phyloP scores from a whole-genome alignment of 768 basidiomycete genomes.

The Kwoniella bestiolae region DNA sequence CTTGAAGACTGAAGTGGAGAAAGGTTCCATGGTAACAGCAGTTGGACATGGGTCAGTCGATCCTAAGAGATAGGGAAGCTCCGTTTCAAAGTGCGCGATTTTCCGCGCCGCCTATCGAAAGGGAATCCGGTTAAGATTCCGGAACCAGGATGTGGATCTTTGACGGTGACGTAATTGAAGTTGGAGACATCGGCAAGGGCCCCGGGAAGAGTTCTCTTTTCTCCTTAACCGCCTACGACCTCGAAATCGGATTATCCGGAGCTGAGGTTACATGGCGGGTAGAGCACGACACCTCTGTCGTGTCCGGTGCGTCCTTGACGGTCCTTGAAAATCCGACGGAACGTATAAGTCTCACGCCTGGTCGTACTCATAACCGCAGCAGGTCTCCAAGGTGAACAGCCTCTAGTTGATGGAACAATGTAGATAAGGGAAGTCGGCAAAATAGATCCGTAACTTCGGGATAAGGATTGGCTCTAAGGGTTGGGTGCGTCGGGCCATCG shows the following conservation, averaged over 20 bases:
- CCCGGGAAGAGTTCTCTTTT: slow-evolving; percentile 80
- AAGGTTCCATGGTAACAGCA: slow-evolving; percentile 85
- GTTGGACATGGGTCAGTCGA: slow-evolving; percentile 85
- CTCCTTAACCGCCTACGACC: slow-evolving; percentile 74
- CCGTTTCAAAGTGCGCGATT: slow-evolving; percentile 72
- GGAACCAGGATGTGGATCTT: slow-evolving; percentile 68
- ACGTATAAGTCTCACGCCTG: slow-evolving; percentile 71
- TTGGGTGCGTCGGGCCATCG: slow-evolving; percentile 73
- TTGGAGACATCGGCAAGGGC: slow-evolving; percentile 67
- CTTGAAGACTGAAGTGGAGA: slow-evolving; percentile 87
- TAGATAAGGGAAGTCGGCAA: slow-evolving; percentile 81
- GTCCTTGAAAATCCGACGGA: slow-evolving; percentile 82
- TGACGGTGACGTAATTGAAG: slow-evolving; percentile 71
- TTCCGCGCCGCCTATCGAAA: slow-evolving; percentile 71
- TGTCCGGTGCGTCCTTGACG: slow-evolving; percentile 74
- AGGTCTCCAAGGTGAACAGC: slow-evolving; percentile 81
- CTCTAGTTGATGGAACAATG: slow-evolving; percentile 80
- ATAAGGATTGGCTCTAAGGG: slow-evolving; percentile 74
- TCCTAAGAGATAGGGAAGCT: slow-evolving; percentile 78
- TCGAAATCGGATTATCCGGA: slow-evolving; percentile 76
- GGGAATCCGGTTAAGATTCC: slow-evolving; percentile 79
- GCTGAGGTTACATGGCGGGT: slow-evolving; percentile 73
- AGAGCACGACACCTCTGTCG: slow-evolving; percentile 73
- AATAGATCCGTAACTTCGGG: slow-evolving; percentile 77
- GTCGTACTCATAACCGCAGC: slow-evolving; percentile 75